phyloP scores from a whole-genome alignment of 176 grass and related monocot genomes.

The Triticum timopheevii region DNA sequence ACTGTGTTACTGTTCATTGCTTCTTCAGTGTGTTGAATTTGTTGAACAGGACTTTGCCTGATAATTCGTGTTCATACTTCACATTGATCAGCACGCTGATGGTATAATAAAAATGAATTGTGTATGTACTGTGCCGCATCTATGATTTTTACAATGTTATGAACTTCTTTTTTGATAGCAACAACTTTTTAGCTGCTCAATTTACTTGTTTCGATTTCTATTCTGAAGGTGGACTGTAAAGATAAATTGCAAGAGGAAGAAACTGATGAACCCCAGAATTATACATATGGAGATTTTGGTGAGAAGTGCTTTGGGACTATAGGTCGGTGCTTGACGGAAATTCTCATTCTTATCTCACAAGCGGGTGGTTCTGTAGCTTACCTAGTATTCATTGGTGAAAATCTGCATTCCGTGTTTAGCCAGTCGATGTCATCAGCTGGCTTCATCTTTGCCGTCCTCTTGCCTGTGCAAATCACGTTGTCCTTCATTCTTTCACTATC shows the following conservation, averaged over 20 bases:
- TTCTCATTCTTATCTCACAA: constrained; percentile 74
- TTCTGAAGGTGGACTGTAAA: constrained; percentile 78
- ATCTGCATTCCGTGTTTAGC: constrained; percentile 76
- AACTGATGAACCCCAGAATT: constrained; percentile 27
- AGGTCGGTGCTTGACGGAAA: constrained; percentile 72
- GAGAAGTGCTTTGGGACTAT: constrained; percentile 62
- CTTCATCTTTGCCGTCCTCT: constrained; percentile 76
- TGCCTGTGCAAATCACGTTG: constrained; percentile 70
- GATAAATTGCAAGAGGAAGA: constrained; percentile 56
- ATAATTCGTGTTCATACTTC: background rate
- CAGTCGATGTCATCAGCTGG: constrained; percentile 39
- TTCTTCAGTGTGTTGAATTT: background rate
- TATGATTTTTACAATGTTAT: too few species aligned
- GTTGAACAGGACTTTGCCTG: background rate
- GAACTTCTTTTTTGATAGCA: background rate
- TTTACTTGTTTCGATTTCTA: background rate
- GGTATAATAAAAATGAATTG: too few species aligned
- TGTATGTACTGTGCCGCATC: too few species aligned
- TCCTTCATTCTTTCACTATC: constrained; percentile 79
- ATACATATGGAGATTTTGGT: constrained; percentile 81
- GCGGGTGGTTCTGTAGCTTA: constrained; percentile 77
- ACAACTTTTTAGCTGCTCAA: constrained; percentile 8
- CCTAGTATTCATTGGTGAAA: constrained; percentile 90
- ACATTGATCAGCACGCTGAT: background rate
- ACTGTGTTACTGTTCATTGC: background rate